phyloP scores from a whole-genome alignment of 208 protist species.

The Trypanosoma boissoni region DNA sequence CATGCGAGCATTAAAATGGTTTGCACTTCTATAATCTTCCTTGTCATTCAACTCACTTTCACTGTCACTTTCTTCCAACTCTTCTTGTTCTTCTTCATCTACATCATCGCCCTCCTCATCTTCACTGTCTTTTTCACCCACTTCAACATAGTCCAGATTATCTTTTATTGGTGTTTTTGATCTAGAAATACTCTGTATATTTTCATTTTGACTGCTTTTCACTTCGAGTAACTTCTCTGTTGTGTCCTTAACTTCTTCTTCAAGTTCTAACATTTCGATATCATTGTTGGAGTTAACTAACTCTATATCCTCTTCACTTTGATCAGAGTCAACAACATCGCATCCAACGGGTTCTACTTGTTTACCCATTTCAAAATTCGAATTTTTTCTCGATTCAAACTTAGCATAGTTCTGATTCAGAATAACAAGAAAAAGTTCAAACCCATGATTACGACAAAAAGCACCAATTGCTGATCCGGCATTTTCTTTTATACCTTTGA shows the following conservation, averaged over 20 bases:
- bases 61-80: neutral
- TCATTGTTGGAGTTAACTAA: no score
- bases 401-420: slow-evolving; percentile 81
- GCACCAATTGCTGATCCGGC: slow-evolving; percentile 53
- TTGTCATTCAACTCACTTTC: slow-evolving; percentile 2
- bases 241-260: no score
- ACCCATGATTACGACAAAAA: slow-evolving; percentile 79
- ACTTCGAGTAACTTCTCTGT: no score
- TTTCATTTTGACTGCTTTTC: no score
- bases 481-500: slow-evolving; percentile 41
- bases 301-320: neutral
- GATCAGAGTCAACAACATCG: neutral
- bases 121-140: slow-evolving; percentile 17
- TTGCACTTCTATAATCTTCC: slow-evolving; percentile 5
- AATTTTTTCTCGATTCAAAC: slow-evolving; percentile 22
- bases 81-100: slow-evolving; percentile 1
- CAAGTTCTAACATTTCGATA: no score
- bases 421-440: slow-evolving; percentile 82
- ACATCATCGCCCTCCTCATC: slow-evolving; percentile 22
- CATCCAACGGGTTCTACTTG: neutral
- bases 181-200: no score
- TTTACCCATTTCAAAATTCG: neutral
- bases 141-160: neutral
- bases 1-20: slow-evolving; percentile 53
- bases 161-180: no score